A percentile compares a stretch with the other conserved stretches of the same genome.
phyloP scores from a whole-genome alignment of 306 rosid genomes.

The Cyamopsis tetragonoloba region DNA sequence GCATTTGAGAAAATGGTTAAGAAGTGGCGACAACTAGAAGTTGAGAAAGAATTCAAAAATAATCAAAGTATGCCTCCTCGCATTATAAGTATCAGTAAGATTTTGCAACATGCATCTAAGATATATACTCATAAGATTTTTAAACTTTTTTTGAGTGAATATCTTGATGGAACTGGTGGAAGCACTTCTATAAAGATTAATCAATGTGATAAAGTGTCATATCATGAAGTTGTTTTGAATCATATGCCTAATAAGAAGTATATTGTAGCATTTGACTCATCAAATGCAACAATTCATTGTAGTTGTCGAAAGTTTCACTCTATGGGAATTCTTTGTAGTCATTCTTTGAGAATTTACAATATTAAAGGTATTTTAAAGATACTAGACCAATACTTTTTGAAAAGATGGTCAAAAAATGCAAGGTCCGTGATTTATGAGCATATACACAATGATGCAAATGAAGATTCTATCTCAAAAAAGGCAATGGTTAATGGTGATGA shows the following conservation, averaged over 20 bases:
- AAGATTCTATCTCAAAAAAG: neutral
- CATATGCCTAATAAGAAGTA: neutral
- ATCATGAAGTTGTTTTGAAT: neutral
- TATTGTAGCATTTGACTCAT: neutral
- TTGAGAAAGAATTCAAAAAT: neutral
- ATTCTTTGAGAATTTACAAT: neutral
- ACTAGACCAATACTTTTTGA: neutral
- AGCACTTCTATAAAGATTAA: neutral
- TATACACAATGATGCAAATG: neutral
- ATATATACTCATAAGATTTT: neutral
- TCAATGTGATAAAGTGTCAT: neutral
- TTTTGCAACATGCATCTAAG: neutral
- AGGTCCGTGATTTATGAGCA: neutral
- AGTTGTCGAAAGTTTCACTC: neutral
- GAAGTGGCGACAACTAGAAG: neutral
- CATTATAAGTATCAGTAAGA: neutral
- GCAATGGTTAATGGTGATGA: neutral
- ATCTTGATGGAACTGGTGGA: neutral
- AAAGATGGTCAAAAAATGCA: neutral
- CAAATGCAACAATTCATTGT: neutral
- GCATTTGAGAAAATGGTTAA: neutral
- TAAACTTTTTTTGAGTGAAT: neutral
- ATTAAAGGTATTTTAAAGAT: neutral
- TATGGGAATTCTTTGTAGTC: slow-evolving; percentile 1
- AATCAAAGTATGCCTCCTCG: neutral